Evolutionary conservation across 225 moss, liverwort and hornwort species (phyloP), one percentile per base, ranked within the genome.

Genomic region (Marchantia polymorpha): DNA sequence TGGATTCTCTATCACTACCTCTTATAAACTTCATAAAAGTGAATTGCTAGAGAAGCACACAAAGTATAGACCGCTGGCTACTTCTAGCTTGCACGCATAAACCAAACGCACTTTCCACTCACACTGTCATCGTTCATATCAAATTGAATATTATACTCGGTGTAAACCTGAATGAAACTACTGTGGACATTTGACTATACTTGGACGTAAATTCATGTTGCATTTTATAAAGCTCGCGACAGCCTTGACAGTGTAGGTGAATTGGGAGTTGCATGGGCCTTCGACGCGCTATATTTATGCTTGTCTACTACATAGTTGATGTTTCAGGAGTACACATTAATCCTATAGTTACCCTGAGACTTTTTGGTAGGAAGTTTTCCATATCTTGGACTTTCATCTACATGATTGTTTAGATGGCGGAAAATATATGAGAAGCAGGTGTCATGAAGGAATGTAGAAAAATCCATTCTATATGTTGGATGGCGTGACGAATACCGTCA

Each of bases 251-350:
- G 81, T 54, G 74, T 79, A 7, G 86, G 86, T 29, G 73, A 49
- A 14, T 75, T 86, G 15, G 86, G 86, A 8, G 9, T 78, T 13
- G 74, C 86, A 17, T 86, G 83, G 64, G 74, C 83, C 4, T 81
- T 83, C 31, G 86, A 56, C 49, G 75, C 3, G 78, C 86, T 14
- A 54, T 86, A 19, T 83, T 78, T 54, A 71, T 86, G 58, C 65
- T 86, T 69, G 81, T 83, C 69, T 86, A 86, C 30, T 52, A 39
- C 52, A 83, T 81, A 49, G 86, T 63, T 31, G 86, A 81, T 30
- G 48, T 86, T 14, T 86, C 86, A 72, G 88, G 85, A 16, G 88
- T 85, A 8, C 88, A 88, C 72, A 77, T 88, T 79, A 88, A 88
- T 56, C 85, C 88, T 14, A 85, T 85, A 12, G 83, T 88, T 22